Conservation (phyloP, 202 grass and related monocot genomes). For the Elaeis oleifera region DNA sequence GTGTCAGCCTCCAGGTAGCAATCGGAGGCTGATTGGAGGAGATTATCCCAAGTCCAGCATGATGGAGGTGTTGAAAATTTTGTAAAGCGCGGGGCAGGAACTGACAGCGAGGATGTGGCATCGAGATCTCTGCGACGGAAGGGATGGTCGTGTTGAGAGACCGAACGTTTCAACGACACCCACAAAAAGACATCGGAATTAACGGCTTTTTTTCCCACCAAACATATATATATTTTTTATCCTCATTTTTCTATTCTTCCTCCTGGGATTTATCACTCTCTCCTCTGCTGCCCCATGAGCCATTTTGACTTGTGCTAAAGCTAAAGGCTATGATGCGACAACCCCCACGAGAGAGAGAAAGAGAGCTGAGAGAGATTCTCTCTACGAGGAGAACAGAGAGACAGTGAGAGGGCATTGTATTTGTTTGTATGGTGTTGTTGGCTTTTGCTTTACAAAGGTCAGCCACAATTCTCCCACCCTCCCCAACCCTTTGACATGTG, state of each 20-base stretch:
- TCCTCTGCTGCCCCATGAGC: background rate
- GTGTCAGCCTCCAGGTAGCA: too few species aligned
- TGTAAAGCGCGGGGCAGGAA: too few species aligned
- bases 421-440: slow-evolving; percentile 1
- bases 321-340: slow-evolving; percentile 16
- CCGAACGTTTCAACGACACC: too few species aligned
- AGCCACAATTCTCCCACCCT: background rate
- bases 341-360: slow-evolving; percentile 22
- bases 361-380: background rate
- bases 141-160: too few species aligned
- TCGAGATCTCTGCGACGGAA: too few species aligned
- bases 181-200: too few species aligned
- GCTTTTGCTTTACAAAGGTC: slow-evolving; percentile 24
- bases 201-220: too few species aligned
- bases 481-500: background rate
- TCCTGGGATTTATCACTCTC: background rate
- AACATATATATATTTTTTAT: too few species aligned
- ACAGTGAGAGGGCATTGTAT: slow-evolving; percentile 3
- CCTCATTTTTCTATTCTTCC: background rate
- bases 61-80: too few species aligned
- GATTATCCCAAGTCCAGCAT: too few species aligned
- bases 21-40: too few species aligned
- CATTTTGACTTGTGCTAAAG: slow-evolving; percentile 25
- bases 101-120: too few species aligned
- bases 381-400: slow-evolving; percentile 4